Evolutionary conservation across 768 basidiomycete genomes (phyloP).

Genomic region (Tylopilus felleus): DNA sequence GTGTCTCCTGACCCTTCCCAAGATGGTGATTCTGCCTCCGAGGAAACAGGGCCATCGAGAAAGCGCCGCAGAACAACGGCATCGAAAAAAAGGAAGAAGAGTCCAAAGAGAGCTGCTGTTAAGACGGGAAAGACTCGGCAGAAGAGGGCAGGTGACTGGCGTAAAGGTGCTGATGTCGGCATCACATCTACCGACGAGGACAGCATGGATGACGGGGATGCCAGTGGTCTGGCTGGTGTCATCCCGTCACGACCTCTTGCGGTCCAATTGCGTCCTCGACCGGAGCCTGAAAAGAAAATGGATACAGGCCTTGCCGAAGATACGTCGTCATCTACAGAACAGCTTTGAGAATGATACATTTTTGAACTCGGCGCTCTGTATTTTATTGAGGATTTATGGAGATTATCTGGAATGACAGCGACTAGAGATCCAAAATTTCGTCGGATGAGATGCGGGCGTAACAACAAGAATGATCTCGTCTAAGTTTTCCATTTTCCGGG

Average conservation of each 20-base stretch:
- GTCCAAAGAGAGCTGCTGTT: not conserved
- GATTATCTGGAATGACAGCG: not conserved
- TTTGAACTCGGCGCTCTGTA: not conserved
- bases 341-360: conserved; percentile 3
- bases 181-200: conserved; percentile 10
- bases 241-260: conserved; percentile 24
- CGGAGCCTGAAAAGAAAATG: conserved; percentile 31
- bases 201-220: conserved; percentile 17
- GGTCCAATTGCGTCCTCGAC: conserved; percentile 40
- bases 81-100: conserved; percentile 10
- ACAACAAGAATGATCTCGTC: not conserved
- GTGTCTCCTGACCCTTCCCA: conserved; percentile 19
- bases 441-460: not conserved
- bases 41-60: conserved; percentile 24
- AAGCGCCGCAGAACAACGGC: conserved; percentile 32
- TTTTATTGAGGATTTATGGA: not conserved
- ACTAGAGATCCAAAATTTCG: not conserved
- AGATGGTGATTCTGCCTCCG: conserved; percentile 28
- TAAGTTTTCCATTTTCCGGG: conserved; percentile 4
- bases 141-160: not conserved
- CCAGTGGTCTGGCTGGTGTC: not conserved
- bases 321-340: not conserved
- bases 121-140: conserved; percentile 1
- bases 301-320: conserved; percentile 10
- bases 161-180: not conserved